Conservation (phyloP, 2,329 filamentous ascomycete species). For the Phaeoacremonium minimum region DNA sequence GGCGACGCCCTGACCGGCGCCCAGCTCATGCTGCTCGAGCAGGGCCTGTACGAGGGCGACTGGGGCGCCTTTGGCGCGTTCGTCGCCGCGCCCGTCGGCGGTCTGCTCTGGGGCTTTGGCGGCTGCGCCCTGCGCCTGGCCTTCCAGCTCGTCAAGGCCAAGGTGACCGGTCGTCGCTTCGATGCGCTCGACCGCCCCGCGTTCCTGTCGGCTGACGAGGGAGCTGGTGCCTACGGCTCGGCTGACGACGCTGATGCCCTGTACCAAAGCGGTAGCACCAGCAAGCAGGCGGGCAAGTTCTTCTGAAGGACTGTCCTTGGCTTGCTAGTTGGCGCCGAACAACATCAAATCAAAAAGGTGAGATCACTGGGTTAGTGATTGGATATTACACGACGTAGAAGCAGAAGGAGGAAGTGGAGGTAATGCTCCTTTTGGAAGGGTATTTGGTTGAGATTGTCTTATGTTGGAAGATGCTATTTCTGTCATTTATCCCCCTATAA, state of each 20-base stretch:
- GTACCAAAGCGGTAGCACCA: slow-evolving; percentile 23
- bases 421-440: too few species aligned
- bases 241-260: slow-evolving; percentile 15
- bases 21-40: slow-evolving; percentile 65
- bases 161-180: slow-evolving; percentile 56
- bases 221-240: slow-evolving; percentile 19
- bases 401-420: too few species aligned
- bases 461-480: too few species aligned
- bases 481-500: too few species aligned
- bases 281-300: slow-evolving; percentile 47
- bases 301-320: slow-evolving; percentile 29
- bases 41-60: slow-evolving; percentile 71
- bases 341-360: too few species aligned
- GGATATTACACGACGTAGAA: too few species aligned
- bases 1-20: slow-evolving; percentile 59
- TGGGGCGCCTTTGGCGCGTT: slow-evolving; percentile 84
- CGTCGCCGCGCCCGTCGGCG: slow-evolving; percentile 72
- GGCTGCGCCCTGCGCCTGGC: slow-evolving; percentile 57
- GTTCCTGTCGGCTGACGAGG: slow-evolving; percentile 14
- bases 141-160: slow-evolving; percentile 55
- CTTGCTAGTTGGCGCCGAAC: too few species aligned
- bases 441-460: too few species aligned
- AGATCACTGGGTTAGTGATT: too few species aligned
- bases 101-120: slow-evolving; percentile 64
- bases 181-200: slow-evolving; percentile 59